Base-by-base conservation (phyloP, 129 eudicot genomes). In the Lactuca sativa region DNA sequence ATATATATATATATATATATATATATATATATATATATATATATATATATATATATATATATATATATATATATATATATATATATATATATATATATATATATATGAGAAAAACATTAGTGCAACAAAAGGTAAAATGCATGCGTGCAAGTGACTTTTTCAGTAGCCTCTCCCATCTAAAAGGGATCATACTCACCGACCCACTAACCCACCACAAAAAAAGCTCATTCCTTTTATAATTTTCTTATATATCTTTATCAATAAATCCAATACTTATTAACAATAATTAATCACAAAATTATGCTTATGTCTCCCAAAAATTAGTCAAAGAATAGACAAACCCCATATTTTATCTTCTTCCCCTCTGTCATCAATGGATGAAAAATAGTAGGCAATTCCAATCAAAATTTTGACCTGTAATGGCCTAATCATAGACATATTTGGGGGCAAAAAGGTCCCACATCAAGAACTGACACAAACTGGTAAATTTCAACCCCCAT, bases 101-200 rank as follows among this genome's bases (percentile, higher is more conserved):
- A 25, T 25, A 25, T 25, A 25, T 25, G 15, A 11, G 52, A 47
- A 56, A 44, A 74, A 65, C 66, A 54, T 74, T 40, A 65, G 71
- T 76, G 57, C n/a, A 62, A 62, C 31, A 69, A 62, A 61, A 77
- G 49, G 66, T 62, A 59, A 7, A 48, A 62, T 77, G 81, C 76
- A 77, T 69, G 81, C 76, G 81, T 69, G 81, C 81, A 69, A 77
- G 65, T 69, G 81, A 69, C 76, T 77, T 77, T 67, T 77, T 75
- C 25, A 53, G 64, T 47, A 77, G 16, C 81, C 59, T 54, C 66
- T 70, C 81, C 81, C 81, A 58, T 77, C 76, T 77, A 77, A 69
- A 77, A 62, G 81, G 76, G 81, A 77, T 77, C 81, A 70, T 40
- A 77, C 59, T 71, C 76, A 77, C 81, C 76, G 81, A 77, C 81